A percentile compares a stretch with the other conserved stretches of the same genome.
phyloP scores from a whole-genome alignment of 140 eudicot genomes.

The Cichorium intybus region DNA sequence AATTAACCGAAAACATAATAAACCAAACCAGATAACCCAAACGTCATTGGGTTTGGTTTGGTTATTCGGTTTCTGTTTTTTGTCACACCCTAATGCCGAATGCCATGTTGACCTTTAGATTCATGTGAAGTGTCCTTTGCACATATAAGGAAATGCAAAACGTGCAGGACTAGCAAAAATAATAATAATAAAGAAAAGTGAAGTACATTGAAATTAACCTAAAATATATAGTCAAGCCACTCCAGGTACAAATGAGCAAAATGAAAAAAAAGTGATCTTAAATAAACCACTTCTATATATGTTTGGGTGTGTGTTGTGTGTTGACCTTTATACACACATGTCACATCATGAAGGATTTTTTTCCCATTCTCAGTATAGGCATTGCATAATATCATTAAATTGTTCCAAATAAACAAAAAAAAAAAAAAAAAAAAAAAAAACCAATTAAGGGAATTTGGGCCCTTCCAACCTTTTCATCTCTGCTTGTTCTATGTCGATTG shows the following conservation, averaged over 20 bases:
- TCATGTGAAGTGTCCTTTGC: neutral
- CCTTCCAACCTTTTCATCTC: constrained; percentile 42
- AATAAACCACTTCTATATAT: no score
- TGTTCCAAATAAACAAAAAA: neutral
- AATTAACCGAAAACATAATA: no score
- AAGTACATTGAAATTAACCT: neutral
- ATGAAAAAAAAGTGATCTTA: no score
- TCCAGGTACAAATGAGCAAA: neutral
- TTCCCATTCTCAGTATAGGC: neutral
- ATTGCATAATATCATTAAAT: neutral
- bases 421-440: neutral
- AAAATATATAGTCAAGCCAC: neutral
- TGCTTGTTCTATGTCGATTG: constrained; percentile 46
- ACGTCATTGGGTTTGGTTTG: no score
- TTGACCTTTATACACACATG: no score
- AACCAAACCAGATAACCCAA: no score
- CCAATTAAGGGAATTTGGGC: constrained; percentile 38
- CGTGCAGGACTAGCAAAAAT: neutral
- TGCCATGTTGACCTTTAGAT: no score
- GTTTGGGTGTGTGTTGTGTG: no score
- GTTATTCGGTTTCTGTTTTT: no score
- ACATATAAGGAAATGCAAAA: neutral
- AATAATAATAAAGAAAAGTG: neutral
- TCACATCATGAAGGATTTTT: no score
- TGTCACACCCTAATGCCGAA: no score